Conservation (phyloP, 2,329 filamentous ascomycete genomes). For the Penicillium frequentans region DNA sequence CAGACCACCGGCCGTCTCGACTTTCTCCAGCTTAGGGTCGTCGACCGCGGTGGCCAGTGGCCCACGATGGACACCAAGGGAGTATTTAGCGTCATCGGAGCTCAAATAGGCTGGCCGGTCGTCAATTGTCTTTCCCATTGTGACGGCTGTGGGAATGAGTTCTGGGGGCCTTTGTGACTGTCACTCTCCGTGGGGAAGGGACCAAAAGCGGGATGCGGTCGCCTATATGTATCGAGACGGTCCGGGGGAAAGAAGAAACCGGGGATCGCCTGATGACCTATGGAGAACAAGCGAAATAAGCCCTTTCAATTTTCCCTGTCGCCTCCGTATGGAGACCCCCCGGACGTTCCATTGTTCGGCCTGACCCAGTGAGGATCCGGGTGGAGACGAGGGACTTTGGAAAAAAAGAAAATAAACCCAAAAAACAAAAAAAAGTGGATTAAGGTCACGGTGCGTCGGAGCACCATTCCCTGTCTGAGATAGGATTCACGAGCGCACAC, state of each 20-base stretch:
- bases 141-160: conserved; percentile 4
- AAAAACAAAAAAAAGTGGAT: conserved; percentile 6
- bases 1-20: conserved; percentile 28
- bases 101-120: conserved; percentile 28
- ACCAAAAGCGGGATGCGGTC: not conserved
- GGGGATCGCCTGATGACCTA: conserved; percentile 2
- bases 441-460: conserved; percentile 12
- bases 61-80: conserved; percentile 31
- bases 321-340: conserved; percentile 1
- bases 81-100: conserved; percentile 31
- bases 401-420: not conserved
- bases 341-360: conserved; percentile 7
- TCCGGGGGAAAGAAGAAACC: not conserved
- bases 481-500: conserved; percentile 13
- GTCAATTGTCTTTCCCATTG: conserved; percentile 24
- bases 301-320: not conserved
- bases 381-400: not conserved
- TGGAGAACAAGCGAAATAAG: conserved; percentile 6
- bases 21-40: conserved; percentile 24
- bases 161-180: not conserved
- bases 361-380: not conserved
- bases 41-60: conserved; percentile 22
- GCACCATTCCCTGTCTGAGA: conserved; percentile 15
- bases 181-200: not conserved
- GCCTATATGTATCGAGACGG: conserved; percentile 3